Base-by-base conservation (phyloP, 495 filamentous ascomycete species). In the Rusavskia elegans region DNA sequence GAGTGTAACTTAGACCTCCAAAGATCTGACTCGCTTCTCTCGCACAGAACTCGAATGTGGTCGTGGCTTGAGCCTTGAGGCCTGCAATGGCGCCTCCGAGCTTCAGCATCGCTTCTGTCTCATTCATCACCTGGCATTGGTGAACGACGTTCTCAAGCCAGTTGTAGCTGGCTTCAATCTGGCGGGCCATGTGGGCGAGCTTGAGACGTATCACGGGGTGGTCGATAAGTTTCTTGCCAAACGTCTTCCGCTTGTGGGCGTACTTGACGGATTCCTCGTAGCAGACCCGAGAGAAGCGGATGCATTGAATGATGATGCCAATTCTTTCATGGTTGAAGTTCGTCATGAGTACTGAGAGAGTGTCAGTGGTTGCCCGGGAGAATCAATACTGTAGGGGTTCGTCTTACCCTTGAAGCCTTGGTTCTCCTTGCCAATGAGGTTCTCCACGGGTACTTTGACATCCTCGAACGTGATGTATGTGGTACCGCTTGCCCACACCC, bases 271-370 rank as follows among this genome's bases (percentile, higher is more conserved):
- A 83, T 67, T 97, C 92, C 64, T 97, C 90, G 70, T 85, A 96
- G 79, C 89, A 95, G 54, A 98, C 92, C 62, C 92, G 88, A 32
- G 87, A 80, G 79, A 98, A 97, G 53, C 92, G 89, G 50, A 92
- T 64, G 57, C 83, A 94, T 69, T 98, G 92, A 72, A 98, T 98
- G 68, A 96, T 88, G 67, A 97, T 97, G 45, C 92, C 92, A 55
- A 98, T 87, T 49, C 92, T 84, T 71, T 97, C 92, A 75, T 97
- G 92, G 76, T 98, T 98, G 75, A 98, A 98, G 75, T 98, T 98
- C 53, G 88, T 93, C 88, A 95, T 93, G 71, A 93, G 85, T 50
- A 88, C 88, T 75, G 45, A 9, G 32, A 19, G 9, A 4, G 30
- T 54, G 17, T 55, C n/a, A 58, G 38, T 56, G 44, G 45, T 57